Evolutionary conservation across 225 moss, liverwort and hornwort genomes (phyloP), one percentile per base, ranked within the genome.

Genomic region (Pleurozium schreberi): DNA sequence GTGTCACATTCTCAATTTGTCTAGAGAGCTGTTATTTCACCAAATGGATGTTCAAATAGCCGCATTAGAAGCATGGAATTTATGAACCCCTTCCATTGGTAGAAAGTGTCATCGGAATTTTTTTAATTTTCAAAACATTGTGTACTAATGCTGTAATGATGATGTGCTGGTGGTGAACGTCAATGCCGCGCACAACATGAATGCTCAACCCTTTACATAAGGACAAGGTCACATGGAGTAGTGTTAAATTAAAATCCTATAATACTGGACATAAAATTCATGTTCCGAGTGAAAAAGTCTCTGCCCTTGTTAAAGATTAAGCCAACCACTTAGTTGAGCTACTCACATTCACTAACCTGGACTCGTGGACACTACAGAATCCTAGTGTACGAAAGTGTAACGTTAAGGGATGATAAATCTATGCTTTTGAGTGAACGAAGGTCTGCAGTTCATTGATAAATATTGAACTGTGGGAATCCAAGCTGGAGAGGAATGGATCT

Each of bases 381-480:
- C 75, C 5, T 58, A 42, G 43, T 27, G 14, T 21, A 45, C 47
- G 58, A 76, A 14, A 67, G 22, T 28, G 8, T 8, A 19, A 27
- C 10, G 36, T 31, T 8, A 40, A 36, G 18, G 78, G 30, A 18
- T 50, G 33, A 40, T 82, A 11, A 43, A 23, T 55, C 55, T 42
- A 55, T 15, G n/a, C n/a, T 26, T 80, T 8, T 27, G 8, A 58
- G 26, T 18, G 36, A 30, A 79, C 34, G 49, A 23, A 22, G 5
- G 53, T 66, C 34, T 30, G 64, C 90, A 91, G 91, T 93, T 93
- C 93, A 93, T 91, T 91, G 91, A 91, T 90, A 70, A 63, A 88
- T 87, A 43, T 90, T 91, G 91, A 93, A 93, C 91, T 91, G 42
- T 62, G 58, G 34, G 80, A 61, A 61, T n/a, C 83, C 12, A 31